Base-by-base conservation (phyloP, 1,284 basidiomycete species). In the Marasmius oreades region DNA sequence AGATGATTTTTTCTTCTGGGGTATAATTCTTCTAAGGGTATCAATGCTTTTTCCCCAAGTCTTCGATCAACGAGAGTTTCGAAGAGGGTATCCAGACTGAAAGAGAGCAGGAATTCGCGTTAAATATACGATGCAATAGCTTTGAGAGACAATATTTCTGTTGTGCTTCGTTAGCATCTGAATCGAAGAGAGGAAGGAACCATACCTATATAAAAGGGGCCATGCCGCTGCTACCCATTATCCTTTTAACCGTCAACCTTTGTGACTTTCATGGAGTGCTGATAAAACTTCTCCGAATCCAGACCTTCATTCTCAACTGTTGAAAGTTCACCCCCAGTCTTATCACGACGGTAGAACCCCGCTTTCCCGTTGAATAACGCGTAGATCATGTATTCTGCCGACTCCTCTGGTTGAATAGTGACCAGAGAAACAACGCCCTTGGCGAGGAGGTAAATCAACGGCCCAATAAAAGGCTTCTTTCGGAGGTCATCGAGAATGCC, bases 241-340 rank as follows among this genome's bases (percentile, higher is more conserved):
- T n/a, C n/a, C 37, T 6, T 39, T 39, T 16, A 20, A 6, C 37
- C 37, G 14, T 16, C 18, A 39, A 16, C 37, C 37, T 39, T 20
- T 20, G 16, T 39, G 14, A 39, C 37, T 4, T 39, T 20, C 37
- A 31, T 10, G 1, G 47, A 50, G 28, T 50, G 47, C 47, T 50
- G 26, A 20, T 50, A 50, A 6, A 50, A 33, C 47, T 50, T 50
- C n/a, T 50, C 20, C 26, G 12, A 8, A 20, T 50, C 47, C 1
- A 50, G 26, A 1, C 47, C 47, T 5, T 42, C 39, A 66, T 63
- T 47, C 61, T 55, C 2, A 67, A 64, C 4, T 68, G 56, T 11
- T 59, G 51, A 1, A 66, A 31, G 20, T 20, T 45, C 39, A 23
- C 42, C 28, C n/a, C 50, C 57, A 23, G 31, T 18, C 14, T 31